Percentiles rank a stretch among this genome's conserved stretches.
Evolutionary conservation across 768 basidiomycete genomes (phyloP).

Genomic region (Myochromella boudieri): DNA sequence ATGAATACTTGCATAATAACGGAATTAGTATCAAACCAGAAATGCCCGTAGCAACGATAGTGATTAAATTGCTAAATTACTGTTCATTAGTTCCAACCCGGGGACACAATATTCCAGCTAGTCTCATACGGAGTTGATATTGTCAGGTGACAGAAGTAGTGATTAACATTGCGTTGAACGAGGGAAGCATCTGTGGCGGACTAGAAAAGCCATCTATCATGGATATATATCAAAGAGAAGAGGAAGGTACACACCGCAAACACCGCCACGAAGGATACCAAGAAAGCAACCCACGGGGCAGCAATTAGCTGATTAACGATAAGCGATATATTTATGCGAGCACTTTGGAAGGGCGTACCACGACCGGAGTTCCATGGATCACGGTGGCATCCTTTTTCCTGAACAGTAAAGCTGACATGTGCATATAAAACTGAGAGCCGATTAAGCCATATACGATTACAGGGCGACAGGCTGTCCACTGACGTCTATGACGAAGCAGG

Average conservation of each 20-base stretch:
- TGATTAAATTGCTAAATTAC: too few species aligned
- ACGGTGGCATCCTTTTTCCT: not conserved
- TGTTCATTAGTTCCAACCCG: too few species aligned
- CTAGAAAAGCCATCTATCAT: too few species aligned
- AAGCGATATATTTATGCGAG: too few species aligned
- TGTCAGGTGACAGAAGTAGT: conserved; percentile 3
- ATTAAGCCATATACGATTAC: not conserved
- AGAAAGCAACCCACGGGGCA: not conserved
- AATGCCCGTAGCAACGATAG: not conserved
- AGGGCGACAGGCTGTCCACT: not conserved
- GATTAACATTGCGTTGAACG: not conserved
- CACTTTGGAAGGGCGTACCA: not conserved
- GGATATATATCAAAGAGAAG: too few species aligned
- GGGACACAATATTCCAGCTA: not conserved
- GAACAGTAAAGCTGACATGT: not conserved
- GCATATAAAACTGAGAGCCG: not conserved
- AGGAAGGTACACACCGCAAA: too few species aligned
- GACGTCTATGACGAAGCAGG: not conserved
- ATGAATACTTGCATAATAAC: not conserved
- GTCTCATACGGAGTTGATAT: conserved; percentile 4
- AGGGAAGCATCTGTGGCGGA: not conserved
- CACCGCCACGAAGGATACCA: not conserved
- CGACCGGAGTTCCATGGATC: not conserved
- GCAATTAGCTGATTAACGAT: not conserved
- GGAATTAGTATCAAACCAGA: not conserved